Conservation (phyloP, 176 grass and related monocot genomes). For the Bromus sterilis region DNA sequence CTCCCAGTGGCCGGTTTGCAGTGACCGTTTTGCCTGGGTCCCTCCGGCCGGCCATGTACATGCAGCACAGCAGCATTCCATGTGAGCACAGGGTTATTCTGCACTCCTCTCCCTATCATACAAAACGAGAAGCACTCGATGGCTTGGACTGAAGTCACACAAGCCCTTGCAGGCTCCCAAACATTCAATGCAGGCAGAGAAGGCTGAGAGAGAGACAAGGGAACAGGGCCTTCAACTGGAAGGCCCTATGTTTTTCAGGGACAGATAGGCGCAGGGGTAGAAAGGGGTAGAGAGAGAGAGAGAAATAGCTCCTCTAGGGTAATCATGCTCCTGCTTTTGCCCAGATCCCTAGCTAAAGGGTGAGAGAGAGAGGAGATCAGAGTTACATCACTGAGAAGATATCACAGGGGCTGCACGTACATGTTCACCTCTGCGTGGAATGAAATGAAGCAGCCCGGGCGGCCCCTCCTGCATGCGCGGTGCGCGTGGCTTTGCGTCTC, state of each 20-base stretch:
- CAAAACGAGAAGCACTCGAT: constrained; percentile 44
- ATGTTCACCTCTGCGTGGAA: neutral
- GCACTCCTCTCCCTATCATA: constrained; percentile 27
- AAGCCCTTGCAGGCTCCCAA: constrained; percentile 20
- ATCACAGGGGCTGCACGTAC: constrained; percentile 19
- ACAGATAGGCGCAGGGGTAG: neutral
- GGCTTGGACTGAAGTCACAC: constrained; percentile 32
- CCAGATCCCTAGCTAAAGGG: neutral
- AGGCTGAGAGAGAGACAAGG: neutral
- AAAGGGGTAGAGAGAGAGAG: neutral
- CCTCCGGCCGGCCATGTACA: neutral
- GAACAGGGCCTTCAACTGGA: constrained; percentile 23
- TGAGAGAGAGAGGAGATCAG: neutral
- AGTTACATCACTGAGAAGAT: constrained; percentile 26
- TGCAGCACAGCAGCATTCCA: constrained; percentile 14
- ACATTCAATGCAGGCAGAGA: neutral
- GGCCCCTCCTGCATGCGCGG: neutral
- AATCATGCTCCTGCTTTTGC: constrained; percentile 26
- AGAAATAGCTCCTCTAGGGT: constrained; percentile 21
- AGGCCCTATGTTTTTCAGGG: constrained; percentile 25
- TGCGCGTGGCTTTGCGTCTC: neutral
- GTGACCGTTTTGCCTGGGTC: constrained; percentile 13
- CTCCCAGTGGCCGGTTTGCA: too few relatives aligned
- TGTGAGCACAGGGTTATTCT: constrained; percentile 13
- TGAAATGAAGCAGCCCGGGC: neutral